Base-by-base conservation (phyloP, 1,139 yeast species). In the Zygosaccharomyces pseudobailii region DNA sequence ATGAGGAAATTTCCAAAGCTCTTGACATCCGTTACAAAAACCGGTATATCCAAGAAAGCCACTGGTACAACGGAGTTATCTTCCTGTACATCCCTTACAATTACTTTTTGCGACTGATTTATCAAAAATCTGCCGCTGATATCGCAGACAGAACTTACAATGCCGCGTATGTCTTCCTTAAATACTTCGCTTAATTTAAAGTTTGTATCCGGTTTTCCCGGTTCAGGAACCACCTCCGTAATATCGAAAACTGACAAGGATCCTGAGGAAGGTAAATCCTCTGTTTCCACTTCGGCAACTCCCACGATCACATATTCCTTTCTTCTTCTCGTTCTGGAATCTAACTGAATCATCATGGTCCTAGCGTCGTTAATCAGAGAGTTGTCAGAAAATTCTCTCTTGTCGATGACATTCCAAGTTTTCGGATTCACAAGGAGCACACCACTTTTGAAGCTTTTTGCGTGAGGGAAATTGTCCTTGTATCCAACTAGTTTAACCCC, bases 201-300 rank as follows among this genome's bases (percentile, higher is more conserved):
- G 55, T 82, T 84, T 1, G 90, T 84, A 58, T 88, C 95, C 0
- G 97, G 96, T 51, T 75, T 78, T 0, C 86, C 92, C 0, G 94
- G 94, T 59, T 89, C 96, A 0, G 97, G 96, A 51, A 88, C 88
- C 63, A 89, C 86, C 53, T 84, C 90, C 45, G 86, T 83, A 36
- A 87, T 74, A 55, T 89, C 96, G 56, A 71, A 82, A 2, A 90
- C 71, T 54, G 82, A 80, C 66, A 88, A 85, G 2, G 84, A 73
- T 0, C 98, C 98, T 58, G 82, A 80, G 1, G 95, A 79, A 4
- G 89, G 79, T 48, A 86, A 71, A 69, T 89, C 97, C 62, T 92
- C 98, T 55, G 86, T 82, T 49, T 95, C 75, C 50, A 82, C 78
- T 50, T 77, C 74, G 1, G 95, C 87, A 1, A 92, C 80, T 1